Base-by-base conservation (phyloP, 768 basidiomycete genomes). In the Amanita polypyramis region DNA sequence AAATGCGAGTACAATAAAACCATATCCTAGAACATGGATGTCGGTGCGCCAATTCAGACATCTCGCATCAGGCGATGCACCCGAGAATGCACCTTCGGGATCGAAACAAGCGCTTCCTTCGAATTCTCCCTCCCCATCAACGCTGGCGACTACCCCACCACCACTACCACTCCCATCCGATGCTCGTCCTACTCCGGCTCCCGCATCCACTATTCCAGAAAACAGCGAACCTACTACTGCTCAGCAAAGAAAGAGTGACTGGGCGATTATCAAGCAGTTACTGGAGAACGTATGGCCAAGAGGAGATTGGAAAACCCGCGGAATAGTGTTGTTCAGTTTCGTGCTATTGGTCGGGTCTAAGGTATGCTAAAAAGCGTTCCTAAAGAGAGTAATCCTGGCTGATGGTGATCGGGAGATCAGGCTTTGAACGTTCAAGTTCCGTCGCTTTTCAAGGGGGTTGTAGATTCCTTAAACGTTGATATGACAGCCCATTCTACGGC, bases 371-470 rank as follows among this genome's bases (percentile, higher is more conserved):
- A 9, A 39, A 8, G 52, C 30, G 10, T 45, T 58, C n/a, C 33
- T 5, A 3, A n/a, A 10, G 42, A 44, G 4, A 17, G 10, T 3
- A 42, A 19, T 34, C 49, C 23, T 36, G 19, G 15, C 30, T 32
- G 17, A 36, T 41, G 2, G 21, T 34, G 34, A 37, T 44, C n/a
- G 7, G 43, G 25, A 40, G 29, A n/a, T 30, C 48, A 93, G 92
- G 66, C 96, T 37, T 67, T 97, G 49, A 99, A 97, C 61, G 96
- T 99, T 0, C 95, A 98, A 73, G 94, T 99, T n/a, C 96, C 96
- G 0, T 77, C 90, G 55, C 69, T 98, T 52, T 99, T 99, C 77
- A 98, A 97, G 65, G 65, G 74, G 21, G 77, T 99, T 36, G 81
- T 99, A 45, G 95, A 99, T 61, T 65, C 87, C 1, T 70, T 99